Evolutionary conservation across 225 moss, liverwort and hornwort genomes (phyloP).

Genomic region (Anthoceros angustus): DNA sequence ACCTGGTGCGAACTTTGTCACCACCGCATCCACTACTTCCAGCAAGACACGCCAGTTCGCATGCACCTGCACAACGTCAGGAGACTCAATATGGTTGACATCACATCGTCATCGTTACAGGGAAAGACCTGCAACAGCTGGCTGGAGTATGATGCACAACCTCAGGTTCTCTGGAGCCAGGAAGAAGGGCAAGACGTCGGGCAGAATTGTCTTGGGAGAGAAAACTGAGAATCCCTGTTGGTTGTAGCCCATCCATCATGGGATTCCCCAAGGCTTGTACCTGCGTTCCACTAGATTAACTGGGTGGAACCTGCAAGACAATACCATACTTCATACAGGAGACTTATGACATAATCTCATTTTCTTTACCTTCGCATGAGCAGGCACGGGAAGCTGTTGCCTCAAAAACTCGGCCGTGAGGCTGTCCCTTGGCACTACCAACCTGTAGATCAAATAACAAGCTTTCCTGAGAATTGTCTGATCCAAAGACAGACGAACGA

Average conservation of each 20-base stretch:
- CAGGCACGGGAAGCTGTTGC: constrained; percentile 28
- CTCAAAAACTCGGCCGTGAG: constrained; percentile 57
- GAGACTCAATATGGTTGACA: background rate
- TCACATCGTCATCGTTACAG: background rate
- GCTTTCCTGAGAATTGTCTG: too few species aligned
- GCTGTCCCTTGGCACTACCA: constrained; percentile 72
- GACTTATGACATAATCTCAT: background rate
- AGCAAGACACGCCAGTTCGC: constrained; percentile 50
- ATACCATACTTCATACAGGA: background rate
- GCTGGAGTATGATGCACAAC: constrained; percentile 13
- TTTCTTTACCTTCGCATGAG: constrained; percentile 37
- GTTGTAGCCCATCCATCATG: constrained; percentile 80
- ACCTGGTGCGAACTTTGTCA: constrained; percentile 17
- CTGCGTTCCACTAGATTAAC: constrained; percentile 17
- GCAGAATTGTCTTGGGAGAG: constrained; percentile 31
- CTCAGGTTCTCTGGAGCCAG: constrained; percentile 80
- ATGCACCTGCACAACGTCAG: constrained; percentile 30
- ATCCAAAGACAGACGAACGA: background rate
- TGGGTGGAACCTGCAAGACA: background rate
- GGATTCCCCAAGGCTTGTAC: constrained; percentile 73
- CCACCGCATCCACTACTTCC: constrained; percentile 37
- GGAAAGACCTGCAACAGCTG: background rate
- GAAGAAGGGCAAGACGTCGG: constrained; percentile 56
- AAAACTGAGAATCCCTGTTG: constrained; percentile 44
- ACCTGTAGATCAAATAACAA: constrained; percentile 25